phyloP scores from a whole-genome alignment of 2,329 filamentous ascomycete species.

The Phoma sp. region DNA sequence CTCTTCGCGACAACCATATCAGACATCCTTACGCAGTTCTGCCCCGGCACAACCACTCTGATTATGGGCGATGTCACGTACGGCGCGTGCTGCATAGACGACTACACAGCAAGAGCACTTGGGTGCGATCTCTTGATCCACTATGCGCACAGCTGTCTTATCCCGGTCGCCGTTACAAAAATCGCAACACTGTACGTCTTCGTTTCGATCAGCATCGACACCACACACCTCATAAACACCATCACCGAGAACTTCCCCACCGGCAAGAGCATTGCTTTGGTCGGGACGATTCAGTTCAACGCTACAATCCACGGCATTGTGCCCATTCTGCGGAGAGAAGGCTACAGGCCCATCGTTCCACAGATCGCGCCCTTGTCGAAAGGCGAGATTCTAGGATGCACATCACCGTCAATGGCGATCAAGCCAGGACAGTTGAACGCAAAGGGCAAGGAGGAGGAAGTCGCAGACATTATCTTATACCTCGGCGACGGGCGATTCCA shows the following conservation, averaged over 20 bases:
- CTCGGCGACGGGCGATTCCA: conserved; percentile 94
- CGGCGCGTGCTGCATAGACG: conserved; percentile 97
- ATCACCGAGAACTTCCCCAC: conserved; percentile 86
- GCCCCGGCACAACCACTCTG: conserved; percentile 85
- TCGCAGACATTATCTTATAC: conserved; percentile 79
- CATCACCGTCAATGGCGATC: conserved; percentile 69
- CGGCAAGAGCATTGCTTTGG: conserved; percentile 87
- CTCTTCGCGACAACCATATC: conserved; percentile 97
- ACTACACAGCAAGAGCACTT: conserved; percentile 92
- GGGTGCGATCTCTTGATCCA: conserved; percentile 95
- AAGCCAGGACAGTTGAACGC: conserved; percentile 48
- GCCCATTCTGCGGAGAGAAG: conserved; percentile 78
- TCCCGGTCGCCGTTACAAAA: conserved; percentile 94
- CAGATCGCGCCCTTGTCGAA: conserved; percentile 93
- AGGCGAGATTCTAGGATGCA: conserved; percentile 97
- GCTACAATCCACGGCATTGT: conserved; percentile 90
- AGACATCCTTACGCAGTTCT: conserved; percentile 94
- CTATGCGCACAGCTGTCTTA: conserved; percentile 95
- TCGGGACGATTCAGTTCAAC: conserved; percentile 99
- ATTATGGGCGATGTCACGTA: conserved; percentile 99
- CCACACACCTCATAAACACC: conserved; percentile 82
- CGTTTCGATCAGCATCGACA: conserved; percentile 96
- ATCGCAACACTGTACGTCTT: conserved; percentile 99
- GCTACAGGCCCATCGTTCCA: conserved; percentile 85
- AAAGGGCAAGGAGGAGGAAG: conserved; percentile 55